Conservation (phyloP, 192 early-diverging fungal genomes). For the Coemansia sp. region DNA sequence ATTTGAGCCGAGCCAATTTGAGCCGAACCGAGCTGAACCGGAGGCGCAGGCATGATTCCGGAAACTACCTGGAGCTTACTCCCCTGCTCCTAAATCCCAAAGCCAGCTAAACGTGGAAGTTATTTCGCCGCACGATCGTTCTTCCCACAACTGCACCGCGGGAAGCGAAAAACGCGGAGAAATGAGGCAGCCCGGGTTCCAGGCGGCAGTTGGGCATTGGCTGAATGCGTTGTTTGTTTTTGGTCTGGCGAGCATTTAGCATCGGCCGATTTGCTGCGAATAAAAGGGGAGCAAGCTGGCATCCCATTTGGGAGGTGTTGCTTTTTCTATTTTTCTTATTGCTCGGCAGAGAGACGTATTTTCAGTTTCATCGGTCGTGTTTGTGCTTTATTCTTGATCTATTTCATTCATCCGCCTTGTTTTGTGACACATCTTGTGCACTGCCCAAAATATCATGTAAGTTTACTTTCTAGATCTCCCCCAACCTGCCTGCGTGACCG, state of each 20-base stretch:
- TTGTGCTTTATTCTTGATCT: neutral
- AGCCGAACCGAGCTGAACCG: neutral
- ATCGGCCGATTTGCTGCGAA: neutral
- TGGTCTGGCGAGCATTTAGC: neutral
- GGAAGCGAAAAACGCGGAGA: constrained; percentile 4
- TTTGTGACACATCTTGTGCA: neutral
- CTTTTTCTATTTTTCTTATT: neutral
- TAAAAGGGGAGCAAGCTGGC: neutral
- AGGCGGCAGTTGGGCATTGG: constrained; percentile 17
- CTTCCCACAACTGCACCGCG: neutral
- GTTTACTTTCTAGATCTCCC: neutral
- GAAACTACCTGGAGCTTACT: neutral
- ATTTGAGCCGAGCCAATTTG: neutral
- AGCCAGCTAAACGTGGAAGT: constrained; percentile 6
- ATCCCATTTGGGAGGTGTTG: neutral
- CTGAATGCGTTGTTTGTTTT: neutral
- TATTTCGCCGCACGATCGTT: neutral
- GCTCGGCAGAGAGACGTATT: too few species aligned
- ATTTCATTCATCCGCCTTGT: neutral
- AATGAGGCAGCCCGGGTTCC: constrained; percentile 1
- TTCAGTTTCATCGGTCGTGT: neutral
- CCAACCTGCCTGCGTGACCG: constrained; percentile 7
- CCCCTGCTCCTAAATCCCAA: neutral
- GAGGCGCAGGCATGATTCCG: neutral
- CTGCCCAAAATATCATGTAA: constrained; percentile 4